Base-by-base conservation (phyloP, 2,329 filamentous ascomycete species). In the Metarhizium album region DNA sequence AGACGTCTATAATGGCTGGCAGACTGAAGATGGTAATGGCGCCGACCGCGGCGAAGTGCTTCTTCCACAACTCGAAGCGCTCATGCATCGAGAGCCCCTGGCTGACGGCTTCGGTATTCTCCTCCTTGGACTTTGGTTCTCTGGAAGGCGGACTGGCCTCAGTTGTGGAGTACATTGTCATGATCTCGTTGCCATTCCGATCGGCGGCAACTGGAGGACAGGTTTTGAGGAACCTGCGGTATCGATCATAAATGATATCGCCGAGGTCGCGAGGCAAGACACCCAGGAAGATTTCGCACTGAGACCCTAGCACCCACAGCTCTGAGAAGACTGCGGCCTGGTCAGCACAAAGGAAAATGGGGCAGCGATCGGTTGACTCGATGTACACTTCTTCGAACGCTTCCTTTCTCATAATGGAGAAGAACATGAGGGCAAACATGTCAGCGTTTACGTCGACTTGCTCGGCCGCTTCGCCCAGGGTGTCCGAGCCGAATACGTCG, bases 241-340 rank as follows among this genome's bases (percentile, higher is more conserved):
- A 66, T 13, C 53, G 58, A 27, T 62, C 54, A 52, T 66, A 67
- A n/a, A 69, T 60, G 42, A 68, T 63, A 50, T 70, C 70, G 47
- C 75, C 75, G 33, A 78, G 65, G 4, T 67, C 67, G 29, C 70
- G 71, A 2, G 75, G 74, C 2, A 67, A 59, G 46, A 83, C 72
- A 52, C 79, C 79, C 52, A 83, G 81, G 58, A 82, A 83, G 1
- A 75, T 70, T 53, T 82, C 78, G 58, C 80, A 84, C 49, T 79
- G 75, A 3, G 80, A 83, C 1, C 80, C 80, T 2, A 83, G 67
- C 0, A 79, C 80, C 63, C 81, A 83, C 0, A 81, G 73, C 59
- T 83, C 80, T 1, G 80, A 75, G 57, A 83, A 83, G 6, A 78
- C 78, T 31, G 79, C 80, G 14, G 80, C 79, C 60, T 84, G 80